phyloP scores from a whole-genome alignment of 2,329 filamentous ascomycete species.

The Trematosphaeria pertusa region DNA sequence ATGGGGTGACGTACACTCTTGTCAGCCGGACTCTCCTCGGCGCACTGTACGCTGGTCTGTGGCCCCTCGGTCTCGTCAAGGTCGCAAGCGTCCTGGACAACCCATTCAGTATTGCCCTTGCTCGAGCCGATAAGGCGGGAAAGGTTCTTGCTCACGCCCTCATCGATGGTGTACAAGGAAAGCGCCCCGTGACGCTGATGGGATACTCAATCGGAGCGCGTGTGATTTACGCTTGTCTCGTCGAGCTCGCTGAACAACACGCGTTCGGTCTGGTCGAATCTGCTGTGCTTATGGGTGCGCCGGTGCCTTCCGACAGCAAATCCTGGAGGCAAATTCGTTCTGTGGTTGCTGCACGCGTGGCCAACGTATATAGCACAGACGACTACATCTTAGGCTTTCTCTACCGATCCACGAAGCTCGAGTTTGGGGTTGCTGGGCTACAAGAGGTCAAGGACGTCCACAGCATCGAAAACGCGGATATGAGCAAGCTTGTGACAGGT shows the following conservation, averaged over 20 bases:
- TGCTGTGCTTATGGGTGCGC: slow-evolving; percentile 81
- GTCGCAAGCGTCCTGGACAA: slow-evolving; percentile 72
- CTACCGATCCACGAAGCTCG: slow-evolving; percentile 81
- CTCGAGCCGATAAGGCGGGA: slow-evolving; percentile 80
- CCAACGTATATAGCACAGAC: slow-evolving; percentile 86
- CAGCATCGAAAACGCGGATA: slow-evolving; percentile 65
- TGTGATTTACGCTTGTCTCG: slow-evolving; percentile 81
- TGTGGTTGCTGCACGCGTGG: slow-evolving; percentile 79
- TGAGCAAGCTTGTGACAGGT: slow-evolving; percentile 56
- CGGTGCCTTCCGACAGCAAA: slow-evolving; percentile 71
- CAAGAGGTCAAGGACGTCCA: slow-evolving; percentile 72
- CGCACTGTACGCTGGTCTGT: slow-evolving; percentile 53
- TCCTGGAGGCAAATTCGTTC: slow-evolving; percentile 79
- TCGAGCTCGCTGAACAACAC: slow-evolving; percentile 74
- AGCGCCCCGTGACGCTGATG: slow-evolving; percentile 79
- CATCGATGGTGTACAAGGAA: slow-evolving; percentile 79
- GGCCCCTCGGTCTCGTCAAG: slow-evolving; percentile 55
- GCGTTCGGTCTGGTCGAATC: slow-evolving; percentile 85
- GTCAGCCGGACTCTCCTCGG: slow-evolving; percentile 64
- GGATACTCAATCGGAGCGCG: slow-evolving; percentile 82
- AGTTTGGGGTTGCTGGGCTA: slow-evolving; percentile 82
- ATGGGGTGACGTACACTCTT: slow-evolving; percentile 72
- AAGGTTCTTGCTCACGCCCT: slow-evolving; percentile 79
- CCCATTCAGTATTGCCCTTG: slow-evolving; percentile 77
- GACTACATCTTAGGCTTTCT: slow-evolving; percentile 87